Conservation (phyloP, 2,329 filamentous ascomycete genomes). For the Penicillium sp. region DNA sequence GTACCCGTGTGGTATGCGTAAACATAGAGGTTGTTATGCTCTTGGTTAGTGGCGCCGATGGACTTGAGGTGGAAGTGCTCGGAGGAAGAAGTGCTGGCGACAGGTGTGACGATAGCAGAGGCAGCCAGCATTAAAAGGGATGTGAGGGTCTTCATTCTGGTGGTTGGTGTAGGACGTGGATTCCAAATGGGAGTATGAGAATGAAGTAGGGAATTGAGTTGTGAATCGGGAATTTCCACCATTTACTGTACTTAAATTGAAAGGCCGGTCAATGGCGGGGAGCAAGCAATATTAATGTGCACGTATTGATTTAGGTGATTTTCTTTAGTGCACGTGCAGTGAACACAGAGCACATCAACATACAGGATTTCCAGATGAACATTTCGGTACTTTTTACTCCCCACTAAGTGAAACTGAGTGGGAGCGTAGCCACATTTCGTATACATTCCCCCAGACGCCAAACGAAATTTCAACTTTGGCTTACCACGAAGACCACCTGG, state of each 20-base stretch:
- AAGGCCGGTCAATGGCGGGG: background rate
- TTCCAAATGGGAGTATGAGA: background rate
- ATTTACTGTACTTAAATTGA: background rate
- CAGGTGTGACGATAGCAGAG: conserved; percentile 21
- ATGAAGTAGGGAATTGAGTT: background rate
- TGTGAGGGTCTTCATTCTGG: conserved; percentile 29
- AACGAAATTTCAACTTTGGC: no score
- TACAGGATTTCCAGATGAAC: no score
- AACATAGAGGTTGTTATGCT: conserved; percentile 38
- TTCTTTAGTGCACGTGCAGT: background rate
- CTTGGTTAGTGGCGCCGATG: conserved; percentile 19
- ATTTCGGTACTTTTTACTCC: no score
- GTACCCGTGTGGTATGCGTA: conserved; percentile 40
- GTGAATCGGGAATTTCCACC: no score
- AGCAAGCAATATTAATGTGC: background rate
- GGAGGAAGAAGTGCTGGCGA: background rate
- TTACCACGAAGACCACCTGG: no score
- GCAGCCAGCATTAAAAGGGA: conserved; percentile 29
- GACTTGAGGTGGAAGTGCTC: conserved; percentile 37
- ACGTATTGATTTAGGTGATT: background rate
- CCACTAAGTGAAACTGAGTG: no score
- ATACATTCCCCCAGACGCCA: no score
- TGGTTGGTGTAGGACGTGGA: background rate
- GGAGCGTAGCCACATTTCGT: no score
- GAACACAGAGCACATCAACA: background rate